Evolutionary conservation across 2,329 filamentous ascomycete species (phyloP), one percentile per base, ranked within the genome.

Genomic region (Keithomyces neogunnii): DNA sequence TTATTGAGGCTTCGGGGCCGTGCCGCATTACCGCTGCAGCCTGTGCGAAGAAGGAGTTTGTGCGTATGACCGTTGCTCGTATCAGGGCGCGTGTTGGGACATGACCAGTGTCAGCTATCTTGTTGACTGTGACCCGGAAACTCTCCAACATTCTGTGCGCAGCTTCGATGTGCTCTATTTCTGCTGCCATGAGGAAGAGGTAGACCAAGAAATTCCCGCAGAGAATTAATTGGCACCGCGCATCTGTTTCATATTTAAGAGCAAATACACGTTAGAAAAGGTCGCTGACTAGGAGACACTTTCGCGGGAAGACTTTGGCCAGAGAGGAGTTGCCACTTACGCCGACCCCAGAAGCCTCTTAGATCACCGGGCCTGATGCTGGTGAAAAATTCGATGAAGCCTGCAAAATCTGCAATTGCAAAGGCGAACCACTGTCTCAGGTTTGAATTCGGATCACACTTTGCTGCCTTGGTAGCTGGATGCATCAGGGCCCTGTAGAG

Each of bases 181-280:
- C 63, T 0, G 69, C 66, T 1, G 72, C 71, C 3, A 73, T 61
- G 1, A 76, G 62, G 46, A 76, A 76, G 0, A 76, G 63, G 53
- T 74, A 74, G 30, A 75, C 72, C 46, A 76, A 63, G 48, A 75
- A 75, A 55, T 76, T 75, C 13, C 72, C 71, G 38, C 70, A 72
- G 0, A 74, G 61, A 3, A 75, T 73, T 1, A 76, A 59, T 51
- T 76, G 72, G 6, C 71, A 73, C 11, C 73, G 67, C 11, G 59
- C 57, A 51, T 67, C 65, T 63, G 6, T 31, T 9, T 19, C 19
- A 19, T 19, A 26, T 26, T 7, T 5, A 29, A 13, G 19, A 45
- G 1, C n/a, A 35, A 31, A 13, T 6, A 50, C n/a, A 9, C 39
- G 43, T 32, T 6, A 19, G 19, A 19, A 19, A 19, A 19, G 19